Evolutionary conservation across 2,329 filamentous ascomycete species (phyloP), one percentile per base, ranked within the genome.

Genomic region (Penicillium sp.): DNA sequence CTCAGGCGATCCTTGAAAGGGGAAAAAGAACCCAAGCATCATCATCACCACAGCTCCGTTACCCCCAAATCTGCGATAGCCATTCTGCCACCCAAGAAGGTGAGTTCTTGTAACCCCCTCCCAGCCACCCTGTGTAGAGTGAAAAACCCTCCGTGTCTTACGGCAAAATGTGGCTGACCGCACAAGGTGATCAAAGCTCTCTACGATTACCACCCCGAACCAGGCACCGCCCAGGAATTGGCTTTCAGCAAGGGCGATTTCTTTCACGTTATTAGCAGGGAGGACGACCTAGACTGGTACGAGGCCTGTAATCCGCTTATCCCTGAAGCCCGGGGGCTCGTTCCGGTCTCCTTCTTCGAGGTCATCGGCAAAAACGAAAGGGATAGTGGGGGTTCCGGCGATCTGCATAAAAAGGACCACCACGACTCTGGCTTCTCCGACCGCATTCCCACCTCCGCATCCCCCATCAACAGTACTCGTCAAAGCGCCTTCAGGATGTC

Each of bases 221-320:
- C 83, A 53, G 75, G 75, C 45, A 71, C 75, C 52, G 74, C 75
- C 46, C 86, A 92, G 68, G 86, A 95, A 75, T 79, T 98, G 63
- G 86, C 87, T 68, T 98, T 98, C 73, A 89, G 86, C 58, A 88
- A 89, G 68, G 93, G 93, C 66, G 93, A 98, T 71, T 98, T 97
- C 72, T 93, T 98, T 70, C 92, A 97, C 76, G 93, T 98, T 57
- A 92, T 97, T 70, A 89, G 88, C 64, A 87, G 92, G 70, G 93
- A 97, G 75, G 86, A 96, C 77, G 92, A 97, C 69, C 75, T 78
- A 35, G 89, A 96, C 68, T 98, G 93, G 92, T 98, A 96, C 79
- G 93, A 97, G 74, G 93, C 92, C 48, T 97, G 90, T 78, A 98
- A 98, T 68, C 93, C 93, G 53, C 82, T 88, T 44, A 78, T 95